These are phyloP conservation scores for Mycena indigotica DNA, from an alignment of 768 basidiomycete genomes.

Conservation along the genomic window DNA sequence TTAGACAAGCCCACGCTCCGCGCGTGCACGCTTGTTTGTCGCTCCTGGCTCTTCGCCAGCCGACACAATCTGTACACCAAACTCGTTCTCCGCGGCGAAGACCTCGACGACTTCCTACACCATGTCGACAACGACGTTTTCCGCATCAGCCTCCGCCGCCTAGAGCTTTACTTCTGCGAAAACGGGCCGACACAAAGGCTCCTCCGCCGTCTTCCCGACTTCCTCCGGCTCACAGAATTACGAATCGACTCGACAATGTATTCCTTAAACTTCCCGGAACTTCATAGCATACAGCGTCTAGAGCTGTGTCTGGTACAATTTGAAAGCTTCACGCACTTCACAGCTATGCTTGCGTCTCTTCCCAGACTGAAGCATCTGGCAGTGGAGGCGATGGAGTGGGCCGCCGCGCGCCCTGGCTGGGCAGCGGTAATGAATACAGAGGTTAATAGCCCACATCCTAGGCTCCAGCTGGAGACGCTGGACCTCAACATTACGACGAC, in stretches of 20 bases:
- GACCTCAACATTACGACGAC: background rate
- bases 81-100: background rate
- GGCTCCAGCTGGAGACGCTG: background rate
- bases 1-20: background rate
- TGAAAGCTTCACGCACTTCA: background rate
- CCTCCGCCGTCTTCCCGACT: background rate
- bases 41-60: slow-evolving; percentile 6
- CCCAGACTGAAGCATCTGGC: background rate
- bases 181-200: background rate
- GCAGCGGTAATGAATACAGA: background rate
- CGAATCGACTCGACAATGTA: background rate
- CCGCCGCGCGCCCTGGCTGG: background rate
- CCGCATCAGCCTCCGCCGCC: background rate
- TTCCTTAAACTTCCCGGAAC: background rate
- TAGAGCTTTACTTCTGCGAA: background rate
- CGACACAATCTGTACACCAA: slow-evolving; percentile 1
- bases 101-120: background rate
- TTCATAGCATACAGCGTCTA: background rate
- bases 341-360: background rate
- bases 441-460: background rate
- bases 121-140: background rate
- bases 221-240: background rate
- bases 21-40: slow-evolving; percentile 10
- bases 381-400: background rate
- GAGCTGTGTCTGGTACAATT: background rate